Evolutionary conservation across 2,329 filamentous ascomycete genomes (phyloP).

Genomic region (Graphiopsis chlorocephala): DNA sequence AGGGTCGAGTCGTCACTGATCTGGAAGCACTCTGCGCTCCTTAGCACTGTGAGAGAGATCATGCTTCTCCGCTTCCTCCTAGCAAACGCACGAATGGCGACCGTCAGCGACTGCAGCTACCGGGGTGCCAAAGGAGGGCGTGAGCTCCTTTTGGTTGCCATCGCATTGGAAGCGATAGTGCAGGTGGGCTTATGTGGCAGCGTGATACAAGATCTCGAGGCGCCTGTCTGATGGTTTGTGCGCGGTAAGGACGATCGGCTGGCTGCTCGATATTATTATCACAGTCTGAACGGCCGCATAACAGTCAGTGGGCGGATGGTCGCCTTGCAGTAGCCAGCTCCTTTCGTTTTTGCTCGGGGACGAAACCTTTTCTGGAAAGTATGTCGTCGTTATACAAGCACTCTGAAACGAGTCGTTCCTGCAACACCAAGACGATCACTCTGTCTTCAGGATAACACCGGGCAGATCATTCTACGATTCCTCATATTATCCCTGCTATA

Average conservation of each 20-base stretch:
- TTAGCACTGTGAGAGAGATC: not conserved
- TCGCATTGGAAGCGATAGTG: not conserved
- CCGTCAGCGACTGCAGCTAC: not conserved
- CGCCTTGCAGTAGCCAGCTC: not conserved
- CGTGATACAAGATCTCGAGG: conserved; percentile 7
- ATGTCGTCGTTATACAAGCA: not conserved
- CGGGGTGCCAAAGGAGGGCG: not conserved
- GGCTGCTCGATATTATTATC: not conserved
- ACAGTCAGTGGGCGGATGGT: not conserved
- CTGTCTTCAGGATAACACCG: not conserved
- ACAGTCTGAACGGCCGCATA: not conserved
- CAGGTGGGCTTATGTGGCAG: not conserved
- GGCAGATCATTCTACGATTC: not conserved
- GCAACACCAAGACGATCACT: not conserved
- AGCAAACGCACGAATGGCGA: not conserved
- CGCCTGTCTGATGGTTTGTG: not conserved
- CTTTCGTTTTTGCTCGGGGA: not conserved
- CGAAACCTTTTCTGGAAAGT: not conserved
- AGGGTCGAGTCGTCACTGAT: not conserved
- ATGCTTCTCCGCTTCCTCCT: not conserved
- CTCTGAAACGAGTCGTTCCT: not conserved
- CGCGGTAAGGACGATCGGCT: not conserved
- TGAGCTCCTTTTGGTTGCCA: not conserved
- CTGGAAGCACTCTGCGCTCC: not conserved
- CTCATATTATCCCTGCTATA: conserved; percentile 2